A percentile compares a stretch with the other conserved stretches of the same genome.
Conservation (phyloP, 2,329 filamentous ascomycete species). For the Exophiala sp. region DNA sequence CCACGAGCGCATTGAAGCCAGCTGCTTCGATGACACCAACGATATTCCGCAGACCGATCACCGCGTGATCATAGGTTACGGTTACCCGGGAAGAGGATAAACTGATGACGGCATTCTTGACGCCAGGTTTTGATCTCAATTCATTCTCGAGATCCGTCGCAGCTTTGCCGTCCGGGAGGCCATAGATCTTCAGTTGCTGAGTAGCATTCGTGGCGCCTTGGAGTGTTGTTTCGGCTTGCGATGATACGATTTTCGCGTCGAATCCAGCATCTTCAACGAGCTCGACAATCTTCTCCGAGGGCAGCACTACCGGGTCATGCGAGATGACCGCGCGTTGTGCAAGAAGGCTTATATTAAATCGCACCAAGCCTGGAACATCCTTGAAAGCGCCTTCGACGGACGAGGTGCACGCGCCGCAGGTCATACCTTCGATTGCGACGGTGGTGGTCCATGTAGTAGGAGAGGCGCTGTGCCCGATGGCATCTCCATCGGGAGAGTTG, state of each 20-base stretch:
- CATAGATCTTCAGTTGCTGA: slow-evolving; percentile 78
- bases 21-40: slow-evolving; percentile 75
- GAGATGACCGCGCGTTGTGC: slow-evolving; percentile 86
- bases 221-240: slow-evolving; percentile 55
- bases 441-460: slow-evolving; percentile 63
- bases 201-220: slow-evolving; percentile 53
- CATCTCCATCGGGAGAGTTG: slow-evolving; percentile 32
- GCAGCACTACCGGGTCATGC: slow-evolving; percentile 67
- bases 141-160: slow-evolving; percentile 65
- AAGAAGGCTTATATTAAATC: slow-evolving; percentile 91
- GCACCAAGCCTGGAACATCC: slow-evolving; percentile 67
- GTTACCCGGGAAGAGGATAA: slow-evolving; percentile 67
- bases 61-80: slow-evolving; percentile 64
- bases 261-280: slow-evolving; percentile 88
- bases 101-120: slow-evolving; percentile 67
- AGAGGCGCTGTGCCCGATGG: slow-evolving; percentile 31
- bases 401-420: slow-evolving; percentile 91
- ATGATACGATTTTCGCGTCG: slow-evolving; percentile 75
- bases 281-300: slow-evolving; percentile 67
- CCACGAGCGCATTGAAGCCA: slow-evolving; percentile 82
- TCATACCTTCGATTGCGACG: slow-evolving; percentile 91
- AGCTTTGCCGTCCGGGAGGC: slow-evolving; percentile 64
- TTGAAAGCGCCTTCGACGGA: slow-evolving; percentile 80
- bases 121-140: slow-evolving; percentile 60
- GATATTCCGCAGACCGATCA: slow-evolving; percentile 72